Percentiles rank a stretch among this genome's conserved stretches.
phyloP scores from a whole-genome alignment of 768 basidiomycete species.

The Tricholoma flavovirens region DNA sequence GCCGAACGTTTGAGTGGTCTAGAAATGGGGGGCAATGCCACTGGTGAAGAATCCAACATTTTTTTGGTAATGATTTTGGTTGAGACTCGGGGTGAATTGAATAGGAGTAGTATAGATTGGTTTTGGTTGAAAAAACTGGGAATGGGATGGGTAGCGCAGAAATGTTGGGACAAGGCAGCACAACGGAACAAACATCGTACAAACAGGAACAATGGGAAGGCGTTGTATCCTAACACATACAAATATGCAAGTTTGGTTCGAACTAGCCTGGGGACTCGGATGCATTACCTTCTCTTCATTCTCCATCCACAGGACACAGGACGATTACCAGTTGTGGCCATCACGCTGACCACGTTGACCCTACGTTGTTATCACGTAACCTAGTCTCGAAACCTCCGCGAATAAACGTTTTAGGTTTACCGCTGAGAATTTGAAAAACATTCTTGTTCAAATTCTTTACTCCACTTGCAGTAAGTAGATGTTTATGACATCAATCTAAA shows the following conservation, averaged over 20 bases:
- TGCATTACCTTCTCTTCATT: too few relatives aligned
- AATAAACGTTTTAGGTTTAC: too few relatives aligned
- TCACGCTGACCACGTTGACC: too few relatives aligned
- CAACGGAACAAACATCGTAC: neutral
- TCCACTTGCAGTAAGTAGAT: too few relatives aligned
- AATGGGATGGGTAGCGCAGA: neutral
- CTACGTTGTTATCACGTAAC: too few relatives aligned
- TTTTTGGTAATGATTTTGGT: neutral
- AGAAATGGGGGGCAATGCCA: slow-evolving; percentile 25
- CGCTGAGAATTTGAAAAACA: too few relatives aligned
- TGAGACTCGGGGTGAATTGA: neutral
- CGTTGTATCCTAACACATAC: neutral
- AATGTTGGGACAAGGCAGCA: neutral
- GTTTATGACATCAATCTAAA: too few relatives aligned
- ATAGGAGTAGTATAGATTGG: neutral
- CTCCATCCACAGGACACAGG: too few relatives aligned
- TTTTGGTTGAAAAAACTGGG: neutral
- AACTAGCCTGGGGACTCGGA: too few relatives aligned
- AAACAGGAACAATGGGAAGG: neutral
- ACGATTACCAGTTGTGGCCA: too few relatives aligned
- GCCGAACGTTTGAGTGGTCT: slow-evolving; percentile 56
- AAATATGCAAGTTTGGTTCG: neutral
- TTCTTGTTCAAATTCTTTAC: too few relatives aligned
- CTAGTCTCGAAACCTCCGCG: too few relatives aligned
- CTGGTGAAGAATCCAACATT: slow-evolving; percentile 31